Evolutionary conservation across 768 basidiomycete genomes (phyloP).

Genomic region (Mrakia hoshinonis): DNA sequence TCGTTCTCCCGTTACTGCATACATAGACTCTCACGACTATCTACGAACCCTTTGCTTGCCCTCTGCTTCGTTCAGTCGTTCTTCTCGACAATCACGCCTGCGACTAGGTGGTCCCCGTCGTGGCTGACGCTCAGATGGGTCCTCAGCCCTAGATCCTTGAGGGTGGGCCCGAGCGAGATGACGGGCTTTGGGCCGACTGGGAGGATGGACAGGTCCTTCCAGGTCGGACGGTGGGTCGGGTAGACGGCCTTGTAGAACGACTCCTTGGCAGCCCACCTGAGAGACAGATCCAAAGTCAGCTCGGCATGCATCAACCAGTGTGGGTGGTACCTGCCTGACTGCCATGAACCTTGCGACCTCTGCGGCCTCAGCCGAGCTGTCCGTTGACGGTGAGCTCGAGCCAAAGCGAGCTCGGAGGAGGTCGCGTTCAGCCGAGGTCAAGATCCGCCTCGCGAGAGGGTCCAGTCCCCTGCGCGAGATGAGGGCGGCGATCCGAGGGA

Average conservation of each 20-base stretch:
- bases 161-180: not conserved
- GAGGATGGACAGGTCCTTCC: slow-evolving; percentile 29
- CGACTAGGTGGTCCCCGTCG: slow-evolving; percentile 26
- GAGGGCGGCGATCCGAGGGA: slow-evolving; percentile 16
- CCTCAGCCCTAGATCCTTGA: not conserved
- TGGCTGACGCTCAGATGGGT: slow-evolving; percentile 28
- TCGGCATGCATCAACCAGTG: too few species aligned
- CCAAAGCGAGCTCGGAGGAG: not conserved
- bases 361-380: not conserved
- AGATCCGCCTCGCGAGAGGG: slow-evolving; percentile 13
- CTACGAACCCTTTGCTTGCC: not conserved
- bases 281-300: not conserved
- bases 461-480: slow-evolving; percentile 10
- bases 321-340: not conserved
- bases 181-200: slow-evolving; percentile 1
- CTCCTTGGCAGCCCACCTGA: slow-evolving; percentile 28
- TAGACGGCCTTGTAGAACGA: slow-evolving; percentile 28
- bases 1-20: not conserved
- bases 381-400: not conserved
- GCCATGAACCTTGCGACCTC: slow-evolving; percentile 11
- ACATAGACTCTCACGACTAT: not conserved
- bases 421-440: not conserved
- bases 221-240: slow-evolving; percentile 15
- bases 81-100: slow-evolving; percentile 25
- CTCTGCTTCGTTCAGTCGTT: not conserved